These are phyloP conservation scores for Beverwykella pulmonaria DNA, from an alignment of 495 filamentous ascomycete species.

Conservation along the genomic window DNA sequence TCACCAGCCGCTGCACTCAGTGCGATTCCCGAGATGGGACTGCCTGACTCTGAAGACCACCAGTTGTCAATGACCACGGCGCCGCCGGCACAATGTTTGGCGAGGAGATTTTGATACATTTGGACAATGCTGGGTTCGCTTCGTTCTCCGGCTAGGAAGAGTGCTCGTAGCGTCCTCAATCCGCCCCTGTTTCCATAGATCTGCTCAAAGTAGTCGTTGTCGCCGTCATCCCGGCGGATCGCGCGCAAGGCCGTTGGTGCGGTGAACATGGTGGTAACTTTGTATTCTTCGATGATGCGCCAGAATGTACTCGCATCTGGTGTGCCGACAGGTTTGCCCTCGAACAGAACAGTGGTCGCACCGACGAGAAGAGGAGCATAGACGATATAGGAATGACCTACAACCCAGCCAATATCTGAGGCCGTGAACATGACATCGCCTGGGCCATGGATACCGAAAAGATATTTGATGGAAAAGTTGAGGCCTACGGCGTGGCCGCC, in stretches of 20 bases:
- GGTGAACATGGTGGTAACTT: constrained; percentile 80
- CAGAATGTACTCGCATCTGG: constrained; percentile 86
- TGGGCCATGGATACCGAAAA: constrained; percentile 78
- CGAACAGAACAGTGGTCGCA: constrained; percentile 84
- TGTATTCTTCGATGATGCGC: constrained; percentile 81
- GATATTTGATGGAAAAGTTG: constrained; percentile 71
- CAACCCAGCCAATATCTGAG: constrained; percentile 51
- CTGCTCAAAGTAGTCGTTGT: constrained; percentile 63
- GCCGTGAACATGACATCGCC: constrained; percentile 84
- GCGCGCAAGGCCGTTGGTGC: constrained; percentile 86
- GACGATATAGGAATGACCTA: constrained; percentile 57
- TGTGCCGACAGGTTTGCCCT: constrained; percentile 90
- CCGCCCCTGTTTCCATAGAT: constrained; percentile 64
- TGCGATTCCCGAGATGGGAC: constrained; percentile 82
- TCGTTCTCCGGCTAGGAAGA: constrained; percentile 88
- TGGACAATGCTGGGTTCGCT: constrained; percentile 85
- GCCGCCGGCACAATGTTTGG: constrained; percentile 61
- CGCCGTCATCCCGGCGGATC: constrained; percentile 81
- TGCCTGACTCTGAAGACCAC: constrained; percentile 94
- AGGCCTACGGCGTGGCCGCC: constrained; percentile 89
- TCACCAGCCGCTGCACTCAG: constrained; percentile 59
- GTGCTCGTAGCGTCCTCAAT: constrained; percentile 64
- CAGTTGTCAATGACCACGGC: constrained; percentile 87
- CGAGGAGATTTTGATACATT: constrained; percentile 73
- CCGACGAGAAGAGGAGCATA: constrained; percentile 83